Evolutionary conservation across 2,329 filamentous ascomycete genomes (phyloP), one percentile per base, ranked within the genome.

Genomic region (Beauveria sp.): DNA sequence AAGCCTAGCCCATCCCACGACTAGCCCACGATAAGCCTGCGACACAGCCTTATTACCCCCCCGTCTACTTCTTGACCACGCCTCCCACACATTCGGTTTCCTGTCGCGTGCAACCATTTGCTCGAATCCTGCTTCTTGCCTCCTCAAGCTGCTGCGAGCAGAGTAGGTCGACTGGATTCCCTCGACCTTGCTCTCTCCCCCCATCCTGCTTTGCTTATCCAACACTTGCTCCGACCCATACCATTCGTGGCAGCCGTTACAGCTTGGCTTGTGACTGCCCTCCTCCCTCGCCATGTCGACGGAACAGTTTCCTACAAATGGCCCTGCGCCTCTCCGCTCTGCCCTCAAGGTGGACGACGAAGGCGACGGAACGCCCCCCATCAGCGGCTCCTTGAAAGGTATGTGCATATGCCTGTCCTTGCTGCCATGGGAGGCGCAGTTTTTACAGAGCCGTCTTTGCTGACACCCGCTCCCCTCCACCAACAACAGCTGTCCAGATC

Each of bases 401-500:
- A 68, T 62, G 76, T 76, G 16, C 20, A 68, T 62, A 75, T 76
- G 16, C 2, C 20, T 26, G 28, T 26, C 37, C 14, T 9, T 28
- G 12, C 37, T 54, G 20, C 22, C 28, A 52, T 50, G 55, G 40
- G 47, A 18, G n/a, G 20, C 41, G 16, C 24, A 20, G n/a, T 18
- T 16, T 22, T 5, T 7, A 9, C 24, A 12, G 2, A 20, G 7
- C 2, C 20, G 5, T n/a, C 40, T 37, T 48, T 44, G n/a, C 48
- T 53, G 40, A 20, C 40, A 9, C 26, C 37, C 20, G 20, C 2
- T 40, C 8, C 26, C 40, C 26, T n/a, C 37, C 24, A 12, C 28
- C 18, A 9, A 28, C n/a, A 51, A 53, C 61, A 74, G 82, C 81
- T 61, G 83, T 85, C 59, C 82, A 85, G 67, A 85, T 85, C 62